Conservation (phyloP, 2,329 filamentous ascomycete species). For the Alternaria sp. region DNA sequence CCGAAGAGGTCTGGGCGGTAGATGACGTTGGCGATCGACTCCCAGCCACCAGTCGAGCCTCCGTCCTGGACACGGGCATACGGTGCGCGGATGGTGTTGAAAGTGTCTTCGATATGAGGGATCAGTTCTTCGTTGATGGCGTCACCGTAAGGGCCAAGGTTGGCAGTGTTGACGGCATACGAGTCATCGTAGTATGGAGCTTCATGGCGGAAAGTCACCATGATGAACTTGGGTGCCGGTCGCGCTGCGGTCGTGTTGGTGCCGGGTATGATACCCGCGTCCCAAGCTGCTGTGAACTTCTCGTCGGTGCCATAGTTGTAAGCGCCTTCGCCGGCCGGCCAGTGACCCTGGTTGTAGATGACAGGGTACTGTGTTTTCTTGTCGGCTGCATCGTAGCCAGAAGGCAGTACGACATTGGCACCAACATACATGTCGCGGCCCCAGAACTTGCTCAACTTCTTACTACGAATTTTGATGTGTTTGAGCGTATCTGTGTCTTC, state of each 20-base stretch:
- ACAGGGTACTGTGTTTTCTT: slow-evolving; percentile 43
- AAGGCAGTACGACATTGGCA: slow-evolving; percentile 45
- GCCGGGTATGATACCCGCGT: slow-evolving; percentile 38
- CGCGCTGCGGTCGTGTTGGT: slow-evolving; percentile 33
- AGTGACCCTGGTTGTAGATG: slow-evolving; percentile 47
- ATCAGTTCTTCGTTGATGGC: slow-evolving; percentile 52
- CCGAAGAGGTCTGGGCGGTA: slow-evolving; percentile 50
- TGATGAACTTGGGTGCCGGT: slow-evolving; percentile 45
- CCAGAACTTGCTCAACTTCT: slow-evolving; percentile 47
- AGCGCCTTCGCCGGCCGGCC: slow-evolving; percentile 32
- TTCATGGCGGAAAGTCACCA: slow-evolving; percentile 50
- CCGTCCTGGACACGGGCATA: slow-evolving; percentile 49
- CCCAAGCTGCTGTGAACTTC: slow-evolving; percentile 37
- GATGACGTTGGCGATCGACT: slow-evolving; percentile 44
- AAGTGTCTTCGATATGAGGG: slow-evolving; percentile 41
- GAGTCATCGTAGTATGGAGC: slow-evolving; percentile 49
- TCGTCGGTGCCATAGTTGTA: slow-evolving; percentile 26
- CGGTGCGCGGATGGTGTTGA: slow-evolving; percentile 46
- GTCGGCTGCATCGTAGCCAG: slow-evolving; percentile 42
- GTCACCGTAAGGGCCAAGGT: slow-evolving; percentile 50
- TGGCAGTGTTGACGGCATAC: slow-evolving; percentile 50
- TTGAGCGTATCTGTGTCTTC: slow-evolving; percentile 42
- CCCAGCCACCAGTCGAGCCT: slow-evolving; percentile 49
- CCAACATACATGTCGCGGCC: slow-evolving; percentile 47
- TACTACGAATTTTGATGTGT: slow-evolving; percentile 48